These are phyloP conservation scores for Wickerhamiella shivajii DNA, from an alignment of 805 yeast species.

Conservation along the genomic window DNA sequence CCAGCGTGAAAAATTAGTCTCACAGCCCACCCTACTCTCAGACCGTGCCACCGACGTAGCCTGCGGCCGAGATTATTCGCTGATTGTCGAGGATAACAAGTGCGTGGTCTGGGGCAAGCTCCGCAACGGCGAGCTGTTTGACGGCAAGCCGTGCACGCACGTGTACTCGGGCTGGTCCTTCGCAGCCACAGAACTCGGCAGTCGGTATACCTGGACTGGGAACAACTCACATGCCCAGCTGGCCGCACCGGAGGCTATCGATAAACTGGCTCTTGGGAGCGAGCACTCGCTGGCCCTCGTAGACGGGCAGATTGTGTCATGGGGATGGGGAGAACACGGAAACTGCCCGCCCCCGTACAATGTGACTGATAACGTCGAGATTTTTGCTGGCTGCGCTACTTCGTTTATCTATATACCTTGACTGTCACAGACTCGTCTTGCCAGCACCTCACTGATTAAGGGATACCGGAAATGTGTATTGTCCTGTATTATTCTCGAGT, in stretches of 20 bases:
- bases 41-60: conserved; percentile 15
- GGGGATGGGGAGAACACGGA: conserved; percentile 99
- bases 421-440: conserved; percentile 21
- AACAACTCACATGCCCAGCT: conserved; percentile 67
- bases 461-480: conserved; percentile 20
- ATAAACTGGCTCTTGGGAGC: conserved; percentile 46
- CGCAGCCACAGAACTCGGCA: conserved; percentile 1
- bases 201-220: conserved; percentile 41
- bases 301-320: conserved; percentile 36
- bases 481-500: conserved; percentile 17
- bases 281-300: conserved; percentile 57
- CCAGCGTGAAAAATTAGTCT: neutral
- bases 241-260: conserved; percentile 14
- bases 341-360: conserved; percentile 50
- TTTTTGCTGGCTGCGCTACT: conserved; percentile 24
- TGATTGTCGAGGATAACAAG: conserved; percentile 17
- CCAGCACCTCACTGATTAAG: conserved; percentile 14
- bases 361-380: conserved; percentile 2
- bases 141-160: conserved; percentile 58
- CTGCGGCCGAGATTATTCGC: conserved; percentile 49
- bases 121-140: neutral
- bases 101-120: conserved; percentile 24
- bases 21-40: conserved; percentile 11
- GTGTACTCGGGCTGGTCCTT: conserved; percentile 36
- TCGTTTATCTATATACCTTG: conserved; percentile 20